Percentiles rank a stretch among this genome's conserved stretches.
These are phyloP conservation scores for Aureobasidium leucospermi DNA, from an alignment of 2,329 filamentous ascomycete species.

Conservation along the genomic window DNA sequence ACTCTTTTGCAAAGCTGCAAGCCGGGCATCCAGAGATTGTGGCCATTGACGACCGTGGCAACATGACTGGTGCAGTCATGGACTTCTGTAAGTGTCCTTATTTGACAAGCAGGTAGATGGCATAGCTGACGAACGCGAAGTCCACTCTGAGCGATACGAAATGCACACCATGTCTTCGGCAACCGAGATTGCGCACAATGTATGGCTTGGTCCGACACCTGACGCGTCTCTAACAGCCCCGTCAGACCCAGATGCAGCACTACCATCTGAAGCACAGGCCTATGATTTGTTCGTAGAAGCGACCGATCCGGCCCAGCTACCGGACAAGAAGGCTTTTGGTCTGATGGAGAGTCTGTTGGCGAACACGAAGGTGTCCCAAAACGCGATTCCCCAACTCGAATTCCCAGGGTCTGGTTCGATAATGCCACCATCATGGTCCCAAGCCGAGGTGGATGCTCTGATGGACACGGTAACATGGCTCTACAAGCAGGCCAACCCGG, in stretches of 20 bases:
- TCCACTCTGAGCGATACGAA: slow-evolving; percentile 78
- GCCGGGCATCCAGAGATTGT: slow-evolving; percentile 62
- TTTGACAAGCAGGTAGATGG: not conserved
- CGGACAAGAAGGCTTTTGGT: slow-evolving; percentile 59
- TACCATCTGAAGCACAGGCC: slow-evolving; percentile 11
- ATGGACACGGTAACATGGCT: slow-evolving; percentile 87
- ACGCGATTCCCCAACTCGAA: slow-evolving; percentile 55
- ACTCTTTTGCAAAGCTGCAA: slow-evolving; percentile 66
- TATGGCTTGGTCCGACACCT: slow-evolving; percentile 83
- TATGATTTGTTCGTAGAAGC: slow-evolving; percentile 79
- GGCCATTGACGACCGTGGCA: slow-evolving; percentile 63
- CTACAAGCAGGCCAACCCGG: slow-evolving; percentile 63
- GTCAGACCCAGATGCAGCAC: slow-evolving; percentile 41
- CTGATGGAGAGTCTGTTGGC: slow-evolving; percentile 51
- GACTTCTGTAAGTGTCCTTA: slow-evolving; percentile 61
- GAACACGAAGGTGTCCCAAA: slow-evolving; percentile 16
- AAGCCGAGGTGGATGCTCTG: slow-evolving; percentile 74
- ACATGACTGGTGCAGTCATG: slow-evolving; percentile 66
- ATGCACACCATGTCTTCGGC: slow-evolving; percentile 92
- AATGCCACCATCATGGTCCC: slow-evolving; percentile 73
- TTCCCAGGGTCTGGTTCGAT: slow-evolving; percentile 96
- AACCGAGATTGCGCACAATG: slow-evolving; percentile 80
- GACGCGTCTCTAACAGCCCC: slow-evolving; percentile 49
- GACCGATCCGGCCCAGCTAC: slow-evolving; percentile 72
- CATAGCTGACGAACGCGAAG: not conserved